phyloP scores from a whole-genome alignment of 257 asterid genomes.

The Gentiana straminea region DNA sequence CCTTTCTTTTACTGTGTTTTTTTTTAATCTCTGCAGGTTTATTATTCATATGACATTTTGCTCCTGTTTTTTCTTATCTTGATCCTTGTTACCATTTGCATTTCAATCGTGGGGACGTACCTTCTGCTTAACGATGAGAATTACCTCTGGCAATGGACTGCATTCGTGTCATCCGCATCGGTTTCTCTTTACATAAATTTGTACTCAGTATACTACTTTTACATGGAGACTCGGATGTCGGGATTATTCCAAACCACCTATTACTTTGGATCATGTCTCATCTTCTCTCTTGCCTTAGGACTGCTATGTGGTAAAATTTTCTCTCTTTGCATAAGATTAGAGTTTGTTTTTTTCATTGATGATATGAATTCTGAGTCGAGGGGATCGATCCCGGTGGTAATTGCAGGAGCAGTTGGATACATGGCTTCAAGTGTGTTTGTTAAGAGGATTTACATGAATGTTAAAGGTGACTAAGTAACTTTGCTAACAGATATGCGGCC shows the following conservation, averaged over 20 bases:
- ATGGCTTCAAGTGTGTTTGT: slow-evolving; percentile 39
- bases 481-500: no score
- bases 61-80: slow-evolving; percentile 7
- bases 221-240: slow-evolving; percentile 7
- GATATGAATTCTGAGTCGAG: no score
- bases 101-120: slow-evolving; percentile 5
- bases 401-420: slow-evolving; percentile 39
- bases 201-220: slow-evolving; percentile 9
- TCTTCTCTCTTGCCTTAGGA: slow-evolving; percentile 8
- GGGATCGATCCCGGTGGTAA: no score
- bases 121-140: slow-evolving; percentile 13
- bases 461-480: slow-evolving; percentile 32
- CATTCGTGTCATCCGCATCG: slow-evolving; percentile 9
- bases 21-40: background rate
- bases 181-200: slow-evolving; percentile 3
- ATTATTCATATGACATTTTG: slow-evolving; percentile 7
- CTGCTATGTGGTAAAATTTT: slow-evolving; percentile 8
- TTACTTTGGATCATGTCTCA: slow-evolving; percentile 5
- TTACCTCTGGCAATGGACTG: slow-evolving; percentile 13
- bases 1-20: no score
- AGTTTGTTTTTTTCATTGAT: no score
- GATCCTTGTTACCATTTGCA: slow-evolving; percentile 7
- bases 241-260: slow-evolving; percentile 2
- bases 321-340: no score
- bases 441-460: slow-evolving; percentile 39